Evolutionary conservation across 2,329 filamentous ascomycete species (phyloP), one percentile per base, ranked within the genome.

Genomic region (Fusarium hainanense): DNA sequence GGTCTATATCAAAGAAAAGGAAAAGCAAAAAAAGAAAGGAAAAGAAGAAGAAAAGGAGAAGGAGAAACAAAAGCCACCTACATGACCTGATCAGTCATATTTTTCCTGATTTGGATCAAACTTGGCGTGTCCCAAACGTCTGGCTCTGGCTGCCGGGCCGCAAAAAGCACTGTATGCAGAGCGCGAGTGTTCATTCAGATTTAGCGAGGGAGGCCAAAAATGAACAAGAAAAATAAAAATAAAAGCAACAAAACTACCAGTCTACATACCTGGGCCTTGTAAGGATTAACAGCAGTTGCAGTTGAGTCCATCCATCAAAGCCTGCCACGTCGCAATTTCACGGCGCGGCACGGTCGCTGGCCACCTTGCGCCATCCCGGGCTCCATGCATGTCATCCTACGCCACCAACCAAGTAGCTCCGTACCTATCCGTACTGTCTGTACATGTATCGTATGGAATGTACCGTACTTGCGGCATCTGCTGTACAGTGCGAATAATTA

Each of bases 291-390:
- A 47, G 34, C 43, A 46, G 52, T 63, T 59, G 58, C 56, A 70
- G 52, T 54, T 51, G 58, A 54, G 54, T 66, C 58, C 44, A 65
- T 68, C 68, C 68, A 70, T 41, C 63, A 58, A 58, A 61, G 68
- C 50, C 67, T 74, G 74, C 74, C 73, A 76, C 73, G 74, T 76
- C 73, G 73, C 73, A 75, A 75, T 76, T 72, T 76, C 61, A 70
- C 69, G 73, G 74, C 63, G 73, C 73, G 74, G 71, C 71, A 67
- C 72, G 69, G 69, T 69, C 63, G 55, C 72, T 64, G 61, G 62
- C 43, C 67, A 68, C 72, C 74, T 74, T 59, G 61, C 73, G 73
- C 73, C 74, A 75, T 75, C 70, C 69, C 71, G 58, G 74, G 63
- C 72, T 76, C 72, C 72, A 75, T 76, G 74, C 72, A 75, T 76